Evolutionary conservation across 306 rosid species (phyloP), one percentile per base, ranked within the genome.

Genomic region (Fragaria nilgerrensis): DNA sequence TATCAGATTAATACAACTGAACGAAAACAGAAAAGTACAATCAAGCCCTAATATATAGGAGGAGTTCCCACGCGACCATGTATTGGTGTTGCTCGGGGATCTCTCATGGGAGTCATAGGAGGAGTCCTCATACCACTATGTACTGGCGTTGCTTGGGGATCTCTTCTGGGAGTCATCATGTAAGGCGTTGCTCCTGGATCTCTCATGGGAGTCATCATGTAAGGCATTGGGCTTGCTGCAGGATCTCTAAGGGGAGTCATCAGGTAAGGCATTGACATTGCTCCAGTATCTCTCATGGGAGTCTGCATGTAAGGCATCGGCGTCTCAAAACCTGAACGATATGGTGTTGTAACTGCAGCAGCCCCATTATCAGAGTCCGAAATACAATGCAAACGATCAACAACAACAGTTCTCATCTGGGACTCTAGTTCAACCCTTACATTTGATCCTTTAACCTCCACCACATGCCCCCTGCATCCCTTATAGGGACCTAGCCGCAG

Each of bases 381-480:
- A 64, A 64, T 32, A 34, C 69, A 64, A 17, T 64, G 43, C 45
- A 13, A n/a, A 62, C 14, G 25, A 64, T 64, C 23, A 63, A 34
- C 69, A 63, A 63, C 69, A 32, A 64, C 14, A 64, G 23, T 64
- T 37, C 84, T 95, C 99, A 90, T 95, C 63, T 92, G 98, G 8
- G 98, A 90, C 73, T 44, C 71, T 20, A 62, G 52, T 61, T 75
- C 62, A 80, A 95, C 95, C 79, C 97, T 88, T 62, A 95, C 96
- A 50, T 49, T 75, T 58, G 87, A 22, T 73, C 97, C 98, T 79
- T 92, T 92, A 61, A 84, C 74, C 73, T 92, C 98, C 71, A 90
- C 89, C 75, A 95, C 90, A 79, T 93, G 93, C 13, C 98, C 97
- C 0, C 93, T 92, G 47, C 89, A 92, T 32, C 98, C 98, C 83